Evolutionary conservation across 371 early-diverging fungal genomes (phyloP).

Genomic region (Thermomucor indicae-seudaticae): DNA sequence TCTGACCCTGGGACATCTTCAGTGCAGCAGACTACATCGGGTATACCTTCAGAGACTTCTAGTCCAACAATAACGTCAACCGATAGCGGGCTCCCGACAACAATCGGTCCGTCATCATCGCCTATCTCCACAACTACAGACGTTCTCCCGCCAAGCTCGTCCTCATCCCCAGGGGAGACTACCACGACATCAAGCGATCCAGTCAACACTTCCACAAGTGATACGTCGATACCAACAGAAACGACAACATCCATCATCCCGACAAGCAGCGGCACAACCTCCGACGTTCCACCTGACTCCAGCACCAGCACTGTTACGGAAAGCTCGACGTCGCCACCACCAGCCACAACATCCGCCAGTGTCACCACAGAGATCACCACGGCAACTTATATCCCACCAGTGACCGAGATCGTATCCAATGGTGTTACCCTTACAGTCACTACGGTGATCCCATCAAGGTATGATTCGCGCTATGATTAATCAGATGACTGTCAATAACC

Average conservation of each 20-base stretch:
- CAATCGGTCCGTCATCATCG: too few species aligned
- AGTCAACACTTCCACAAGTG: slow-evolving; percentile 3
- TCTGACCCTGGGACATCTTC: too few species aligned
- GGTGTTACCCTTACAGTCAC: slow-evolving; percentile 3
- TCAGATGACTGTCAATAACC: neutral
- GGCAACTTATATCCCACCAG: slow-evolving; percentile 1
- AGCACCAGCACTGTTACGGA: too few species aligned
- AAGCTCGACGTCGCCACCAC: neutral
- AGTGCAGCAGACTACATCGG: too few species aligned
- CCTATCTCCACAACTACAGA: too few species aligned
- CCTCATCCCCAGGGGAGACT: too few species aligned
- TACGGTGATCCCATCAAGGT: slow-evolving; percentile 1
- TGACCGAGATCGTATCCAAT: slow-evolving; percentile 1
- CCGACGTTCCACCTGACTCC: too few species aligned
- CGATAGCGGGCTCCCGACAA: too few species aligned
- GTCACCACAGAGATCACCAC: slow-evolving; percentile 1
- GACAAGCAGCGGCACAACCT: neutral
- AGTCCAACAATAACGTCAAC: too few species aligned
- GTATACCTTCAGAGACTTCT: too few species aligned
- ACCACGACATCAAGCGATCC: neutral
- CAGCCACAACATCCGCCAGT: neutral
- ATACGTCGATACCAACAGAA: neutral
- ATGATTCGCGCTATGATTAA: neutral
- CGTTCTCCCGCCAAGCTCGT: too few species aligned
- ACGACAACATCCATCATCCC: neutral